Evolutionary conservation across 148 eudicot species (phyloP).

Genomic region (Suaeda aralocaspica): DNA sequence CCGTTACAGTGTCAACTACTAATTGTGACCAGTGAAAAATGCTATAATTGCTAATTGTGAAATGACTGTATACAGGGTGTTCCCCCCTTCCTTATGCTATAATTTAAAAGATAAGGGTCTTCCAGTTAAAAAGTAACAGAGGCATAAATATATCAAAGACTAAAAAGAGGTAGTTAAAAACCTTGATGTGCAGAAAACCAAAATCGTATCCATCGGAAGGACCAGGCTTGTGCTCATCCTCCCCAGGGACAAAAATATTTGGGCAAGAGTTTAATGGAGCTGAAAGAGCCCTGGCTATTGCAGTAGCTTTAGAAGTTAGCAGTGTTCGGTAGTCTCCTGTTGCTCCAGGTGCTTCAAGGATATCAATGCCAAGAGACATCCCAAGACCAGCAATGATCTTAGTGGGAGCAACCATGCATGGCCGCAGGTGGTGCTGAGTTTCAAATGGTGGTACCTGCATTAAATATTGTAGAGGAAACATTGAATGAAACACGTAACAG

Average conservation of each 20-base stretch:
- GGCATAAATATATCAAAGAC: neutral
- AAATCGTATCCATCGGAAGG: constrained; percentile 82
- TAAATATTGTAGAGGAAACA: neutral
- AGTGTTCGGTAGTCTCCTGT: constrained; percentile 93
- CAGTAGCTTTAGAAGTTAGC: constrained; percentile 81
- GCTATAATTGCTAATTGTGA: too few relatives aligned
- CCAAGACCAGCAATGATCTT: constrained; percentile 97
- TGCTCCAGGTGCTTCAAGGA: constrained; percentile 94
- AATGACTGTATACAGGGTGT: neutral
- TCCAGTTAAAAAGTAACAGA: neutral
- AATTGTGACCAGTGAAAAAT: too few relatives aligned
- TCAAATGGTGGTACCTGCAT: constrained; percentile 81
- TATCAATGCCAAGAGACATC: constrained; percentile 89
- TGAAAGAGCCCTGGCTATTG: constrained; percentile 82
- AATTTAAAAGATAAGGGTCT: too few relatives aligned
- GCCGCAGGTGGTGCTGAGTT: constrained; percentile 63
- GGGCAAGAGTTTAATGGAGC: constrained; percentile 69
- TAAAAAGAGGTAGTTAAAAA: constrained; percentile 16
- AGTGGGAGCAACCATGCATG: constrained; percentile 99
- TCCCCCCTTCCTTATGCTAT: neutral
- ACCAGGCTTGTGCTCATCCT: constrained; percentile 81
- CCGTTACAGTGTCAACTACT: too few relatives aligned
- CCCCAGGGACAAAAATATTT: constrained; percentile 82
- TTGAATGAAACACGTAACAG: neutral
- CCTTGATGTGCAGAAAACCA: constrained; percentile 97